A percentile compares a stretch with the other conserved stretches of the same genome.
Evolutionary conservation across 2,329 filamentous ascomycete species (phyloP).

Genomic region (Dendrostoma leiphaemia): DNA sequence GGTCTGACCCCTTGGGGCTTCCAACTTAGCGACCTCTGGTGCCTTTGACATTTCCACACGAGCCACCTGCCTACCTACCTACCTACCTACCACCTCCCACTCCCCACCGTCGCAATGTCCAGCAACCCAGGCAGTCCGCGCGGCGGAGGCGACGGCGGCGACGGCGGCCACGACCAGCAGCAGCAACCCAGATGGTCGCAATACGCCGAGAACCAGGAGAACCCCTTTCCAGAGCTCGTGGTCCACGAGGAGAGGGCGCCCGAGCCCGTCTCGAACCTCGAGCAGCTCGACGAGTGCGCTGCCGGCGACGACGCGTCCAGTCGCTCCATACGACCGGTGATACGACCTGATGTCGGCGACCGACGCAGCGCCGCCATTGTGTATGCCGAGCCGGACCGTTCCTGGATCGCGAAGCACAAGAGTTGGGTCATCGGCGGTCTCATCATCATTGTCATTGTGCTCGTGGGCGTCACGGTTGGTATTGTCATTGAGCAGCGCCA

Average conservation of each 20-base stretch:
- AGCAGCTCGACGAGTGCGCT: not conserved
- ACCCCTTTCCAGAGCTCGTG: conserved; percentile 11
- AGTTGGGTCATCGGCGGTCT: not conserved
- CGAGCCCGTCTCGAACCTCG: conserved; percentile 1
- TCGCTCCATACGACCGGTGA: not conserved
- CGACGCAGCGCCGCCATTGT: conserved; percentile 7
- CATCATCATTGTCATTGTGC: not conserved
- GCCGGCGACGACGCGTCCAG: not conserved
- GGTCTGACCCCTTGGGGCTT: not conserved
- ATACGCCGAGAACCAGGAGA: conserved; percentile 12
- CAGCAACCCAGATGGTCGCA: not conserved
- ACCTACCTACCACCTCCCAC: not conserved
- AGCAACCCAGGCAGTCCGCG: not conserved
- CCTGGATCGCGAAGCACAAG: conserved; percentile 5
- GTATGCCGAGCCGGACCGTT: conserved; percentile 7
- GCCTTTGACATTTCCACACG: too few relatives aligned
- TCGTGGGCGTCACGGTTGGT: conserved; percentile 6
- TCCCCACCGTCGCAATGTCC: not conserved
- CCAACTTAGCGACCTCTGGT: not conserved
- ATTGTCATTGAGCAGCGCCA: conserved; percentile 1
- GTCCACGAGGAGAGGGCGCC: not conserved
- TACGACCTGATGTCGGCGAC: conserved; percentile 10
- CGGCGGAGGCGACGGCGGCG: not conserved
- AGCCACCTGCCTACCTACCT: not conserved
- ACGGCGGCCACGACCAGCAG: not conserved